Evolutionary conservation across 768 basidiomycete genomes (phyloP).

Genomic region (Naematelia encephala): DNA sequence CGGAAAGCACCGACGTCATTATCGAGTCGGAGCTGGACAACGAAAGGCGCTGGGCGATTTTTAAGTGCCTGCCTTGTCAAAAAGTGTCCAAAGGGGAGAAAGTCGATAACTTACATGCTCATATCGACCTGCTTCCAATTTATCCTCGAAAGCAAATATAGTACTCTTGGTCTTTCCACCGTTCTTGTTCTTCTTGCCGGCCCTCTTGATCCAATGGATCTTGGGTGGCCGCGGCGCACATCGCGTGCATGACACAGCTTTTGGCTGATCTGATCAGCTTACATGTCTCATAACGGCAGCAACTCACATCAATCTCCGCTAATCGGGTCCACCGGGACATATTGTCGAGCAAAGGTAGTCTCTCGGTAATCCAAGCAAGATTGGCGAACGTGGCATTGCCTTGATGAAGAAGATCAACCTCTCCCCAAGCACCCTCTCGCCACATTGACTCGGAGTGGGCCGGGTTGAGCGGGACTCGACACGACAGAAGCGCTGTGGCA

Average conservation of each 20-base stretch:
- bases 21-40: slow-evolving; percentile 67
- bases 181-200: slow-evolving; percentile 38
- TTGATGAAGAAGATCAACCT: slow-evolving; percentile 83
- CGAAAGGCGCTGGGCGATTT: slow-evolving; percentile 75
- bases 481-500: slow-evolving; percentile 75
- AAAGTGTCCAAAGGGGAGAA: neutral
- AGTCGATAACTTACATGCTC: slow-evolving; percentile 57
- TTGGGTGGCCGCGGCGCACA: slow-evolving; percentile 77
- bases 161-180: slow-evolving; percentile 56
- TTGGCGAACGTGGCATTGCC: slow-evolving; percentile 69
- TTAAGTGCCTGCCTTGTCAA: slow-evolving; percentile 60
- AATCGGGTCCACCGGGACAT: slow-evolving; percentile 68
- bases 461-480: slow-evolving; percentile 64
- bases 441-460: slow-evolving; percentile 73
- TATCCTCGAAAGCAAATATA: slow-evolving; percentile 72
- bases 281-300: neutral
- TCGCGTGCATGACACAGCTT: slow-evolving; percentile 60
- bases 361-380: slow-evolving; percentile 81
- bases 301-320: slow-evolving; percentile 53
- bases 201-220: slow-evolving; percentile 66
- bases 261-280: slow-evolving; percentile 14
- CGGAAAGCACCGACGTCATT: slow-evolving; percentile 67
- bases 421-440: slow-evolving; percentile 68
- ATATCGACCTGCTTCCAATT: slow-evolving; percentile 79
- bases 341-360: slow-evolving; percentile 70